A percentile compares a stretch with the other conserved stretches of the same genome.
Conservation (phyloP, 129 eudicot species). For the Erigeron canadensis region DNA sequence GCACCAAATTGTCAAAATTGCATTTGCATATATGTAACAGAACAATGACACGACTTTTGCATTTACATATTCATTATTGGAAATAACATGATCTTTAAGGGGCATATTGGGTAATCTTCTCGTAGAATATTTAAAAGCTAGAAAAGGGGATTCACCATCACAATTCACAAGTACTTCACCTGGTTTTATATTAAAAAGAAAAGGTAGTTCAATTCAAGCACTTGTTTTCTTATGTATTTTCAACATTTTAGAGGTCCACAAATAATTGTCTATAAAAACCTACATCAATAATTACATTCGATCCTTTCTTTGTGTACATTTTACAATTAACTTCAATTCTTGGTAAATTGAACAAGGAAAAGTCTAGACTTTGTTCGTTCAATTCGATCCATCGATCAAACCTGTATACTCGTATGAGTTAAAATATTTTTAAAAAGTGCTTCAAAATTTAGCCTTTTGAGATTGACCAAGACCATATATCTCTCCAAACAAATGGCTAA, state of each 20-base stretch:
- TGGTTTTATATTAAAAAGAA: constrained; percentile 39
- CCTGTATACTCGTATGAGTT: background rate
- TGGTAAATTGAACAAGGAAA: background rate
- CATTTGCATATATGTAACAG: no score
- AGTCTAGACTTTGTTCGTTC: background rate
- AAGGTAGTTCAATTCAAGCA: constrained; percentile 40
- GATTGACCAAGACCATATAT: background rate
- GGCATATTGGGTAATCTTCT: constrained; percentile 18
- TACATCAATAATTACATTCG: constrained; percentile 45
- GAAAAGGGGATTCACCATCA: constrained; percentile 38
- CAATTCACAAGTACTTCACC: constrained; percentile 61
- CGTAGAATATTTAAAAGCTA: constrained; percentile 63
- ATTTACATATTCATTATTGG: no score
- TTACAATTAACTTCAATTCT: background rate
- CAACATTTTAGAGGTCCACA: constrained; percentile 69
- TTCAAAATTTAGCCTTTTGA: background rate
- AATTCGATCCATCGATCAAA: background rate
- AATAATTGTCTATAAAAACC: constrained; percentile 29
- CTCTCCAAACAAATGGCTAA: background rate
- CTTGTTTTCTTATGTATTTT: constrained; percentile 47
- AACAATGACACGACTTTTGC: no score
- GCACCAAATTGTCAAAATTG: no score
- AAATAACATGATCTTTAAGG: constrained; percentile 12
- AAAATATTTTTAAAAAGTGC: background rate
- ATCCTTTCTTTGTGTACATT: constrained; percentile 32